phyloP scores from a whole-genome alignment of 257 asterid species.

The Solanum okadae region DNA sequence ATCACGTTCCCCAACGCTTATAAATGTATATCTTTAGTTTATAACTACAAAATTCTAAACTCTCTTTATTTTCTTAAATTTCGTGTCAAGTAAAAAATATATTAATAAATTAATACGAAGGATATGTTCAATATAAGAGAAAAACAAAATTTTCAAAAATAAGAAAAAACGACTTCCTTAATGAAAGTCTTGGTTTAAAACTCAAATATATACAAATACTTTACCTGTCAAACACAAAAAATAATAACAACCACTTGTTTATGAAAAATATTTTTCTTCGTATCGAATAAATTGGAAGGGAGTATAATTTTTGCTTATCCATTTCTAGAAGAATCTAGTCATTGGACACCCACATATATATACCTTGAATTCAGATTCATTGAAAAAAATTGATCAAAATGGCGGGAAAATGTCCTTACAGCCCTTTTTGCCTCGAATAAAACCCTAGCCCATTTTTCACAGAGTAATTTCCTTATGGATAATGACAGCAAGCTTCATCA shows the following conservation, averaged over 20 bases:
- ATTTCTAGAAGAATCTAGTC: background rate
- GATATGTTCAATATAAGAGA: background rate
- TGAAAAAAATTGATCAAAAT: background rate
- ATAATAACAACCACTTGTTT: too few species aligned
- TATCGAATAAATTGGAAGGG: fast-evolving
- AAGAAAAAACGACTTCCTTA: background rate
- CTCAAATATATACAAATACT: too few species aligned
- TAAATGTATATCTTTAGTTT: background rate
- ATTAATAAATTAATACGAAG: too few species aligned
- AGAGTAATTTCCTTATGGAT: background rate
- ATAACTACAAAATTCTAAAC: too few species aligned
- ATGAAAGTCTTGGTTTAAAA: too few species aligned
- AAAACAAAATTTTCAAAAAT: too few species aligned
- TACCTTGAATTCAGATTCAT: background rate
- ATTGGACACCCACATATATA: background rate
- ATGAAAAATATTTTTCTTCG: background rate
- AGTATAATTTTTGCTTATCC: background rate
- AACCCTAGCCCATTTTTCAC: conserved; percentile 10
- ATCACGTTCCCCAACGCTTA: too few species aligned
- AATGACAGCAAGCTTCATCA: background rate
- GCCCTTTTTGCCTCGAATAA: conserved; percentile 2
- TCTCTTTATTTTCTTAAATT: too few species aligned
- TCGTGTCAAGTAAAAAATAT: too few species aligned
- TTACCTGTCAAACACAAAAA: too few species aligned
- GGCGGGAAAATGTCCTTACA: conserved; percentile 42